Base-by-base conservation (phyloP, 805 yeast species). In the Myxozyma sirexii region DNA sequence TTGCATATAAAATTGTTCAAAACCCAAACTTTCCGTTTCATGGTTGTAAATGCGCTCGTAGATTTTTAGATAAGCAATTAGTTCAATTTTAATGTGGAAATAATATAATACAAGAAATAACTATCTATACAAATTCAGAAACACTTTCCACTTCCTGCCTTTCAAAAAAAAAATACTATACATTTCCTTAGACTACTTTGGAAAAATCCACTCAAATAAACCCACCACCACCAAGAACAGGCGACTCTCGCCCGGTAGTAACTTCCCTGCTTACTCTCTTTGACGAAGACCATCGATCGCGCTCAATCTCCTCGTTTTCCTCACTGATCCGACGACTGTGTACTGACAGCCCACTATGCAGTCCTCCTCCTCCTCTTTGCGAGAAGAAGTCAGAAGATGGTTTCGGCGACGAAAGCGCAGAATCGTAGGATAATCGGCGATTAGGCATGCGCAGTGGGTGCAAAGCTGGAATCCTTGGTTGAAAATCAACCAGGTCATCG, bases 291-390 rank as follows among this genome's bases (percentile, higher is more conserved):
- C 27, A 37, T 19, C 27, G 12, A 12, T 27, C 31, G 29, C 44
- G 26, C n/a, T 45, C 41, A 15, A 13, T 35, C 13, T 23, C 17
- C 12, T 52, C 60, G 13, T 38, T 55, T 31, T 59, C 63, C 41
- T 59, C 63, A 29, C 50, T 54, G 12, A 59, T 59, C 27, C 45
- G 35, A 19, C 60, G 56, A 35, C 55, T 54, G 19, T 59, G 63
- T 17, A 29, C 37, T 12, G 54, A 15, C 12, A 33, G 24, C 7
- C 19, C 43, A n/a, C n/a, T n/a, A n/a, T n/a, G n/a, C n/a, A n/a
- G n/a, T n/a, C n/a, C n/a, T n/a, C n/a, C n/a, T n/a, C n/a, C n/a
- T n/a, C n/a, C n/a, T n/a, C n/a, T n/a, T n/a, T n/a, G n/a, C 60
- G 57, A n/a, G 49, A 52, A 8, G 58, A 56, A 7, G 27, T 1